These are phyloP conservation scores for Neurospora sp. DNA, from an alignment of 495 filamentous ascomycete genomes.

Conservation along the genomic window DNA sequence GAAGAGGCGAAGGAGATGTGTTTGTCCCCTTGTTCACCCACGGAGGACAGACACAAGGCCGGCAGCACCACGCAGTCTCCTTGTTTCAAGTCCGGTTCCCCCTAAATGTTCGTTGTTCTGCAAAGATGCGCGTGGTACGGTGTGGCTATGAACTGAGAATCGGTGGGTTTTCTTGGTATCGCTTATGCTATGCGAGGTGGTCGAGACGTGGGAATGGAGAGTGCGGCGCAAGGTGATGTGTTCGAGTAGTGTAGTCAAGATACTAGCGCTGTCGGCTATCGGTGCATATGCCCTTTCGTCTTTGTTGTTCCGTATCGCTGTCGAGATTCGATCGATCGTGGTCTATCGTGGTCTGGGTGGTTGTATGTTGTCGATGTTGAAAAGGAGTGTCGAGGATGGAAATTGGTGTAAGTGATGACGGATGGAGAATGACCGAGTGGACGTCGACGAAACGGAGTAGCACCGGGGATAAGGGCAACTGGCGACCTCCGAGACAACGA, in stretches of 20 bases:
- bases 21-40: neutral
- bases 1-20: slow-evolving; percentile 1
- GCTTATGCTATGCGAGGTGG: neutral
- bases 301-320: neutral
- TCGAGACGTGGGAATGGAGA: neutral
- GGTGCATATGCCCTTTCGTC: neutral
- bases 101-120: neutral
- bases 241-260: neutral
- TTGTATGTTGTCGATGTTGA: neutral
- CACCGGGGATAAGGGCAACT: neutral
- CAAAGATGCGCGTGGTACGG: neutral
- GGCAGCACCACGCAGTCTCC: neutral
- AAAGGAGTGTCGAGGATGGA: neutral
- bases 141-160: neutral
- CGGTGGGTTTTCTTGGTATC: neutral
- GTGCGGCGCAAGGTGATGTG: neutral
- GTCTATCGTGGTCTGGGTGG: neutral
- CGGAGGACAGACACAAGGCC: slow-evolving; percentile 1
- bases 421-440: neutral
- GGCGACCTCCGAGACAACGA: neutral
- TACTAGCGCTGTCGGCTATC: slow-evolving; percentile 14
- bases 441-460: neutral
- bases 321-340: neutral
- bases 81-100: neutral
- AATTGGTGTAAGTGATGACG: neutral